Base-by-base conservation (phyloP, 164 flowering plant species). In the Annona squamosa region DNA sequence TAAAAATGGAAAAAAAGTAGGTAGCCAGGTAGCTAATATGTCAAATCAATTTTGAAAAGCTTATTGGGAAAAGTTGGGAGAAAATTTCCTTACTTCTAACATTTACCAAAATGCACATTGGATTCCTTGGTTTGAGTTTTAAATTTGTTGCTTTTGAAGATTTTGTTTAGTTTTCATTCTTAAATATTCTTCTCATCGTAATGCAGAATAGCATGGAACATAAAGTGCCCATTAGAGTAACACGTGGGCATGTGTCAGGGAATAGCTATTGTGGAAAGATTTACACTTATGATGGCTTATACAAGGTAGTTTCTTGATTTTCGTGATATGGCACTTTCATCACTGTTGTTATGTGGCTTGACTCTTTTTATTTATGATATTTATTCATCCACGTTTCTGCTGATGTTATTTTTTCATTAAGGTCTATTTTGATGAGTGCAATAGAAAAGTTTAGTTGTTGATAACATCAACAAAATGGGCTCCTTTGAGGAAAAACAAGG, bases 221-320 rank as follows among this genome's bases (percentile, higher is more conserved):
- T 46, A 42, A 62, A 67, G 81, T 90, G 5, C 97, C 97, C 63
- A 90, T 96, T n/a, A 85, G 98, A 78, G 98, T 96, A 5, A 73
- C 80, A 41, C 95, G 99, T 68, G 98, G 98, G 12, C 98, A 88
- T 82, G 75, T 68, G 57, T 90, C 79, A 73, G 3, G 65, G 62
- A 81, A 72, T 66, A 93, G 99, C 79, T 92, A 89, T 73, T 76
- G 80, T 19, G 94, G 95, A 26, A 96, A 82, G 77, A 85, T 96
- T 62, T 96, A 96, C 80, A 90, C 99, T 3, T 96, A 93, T 76
- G 98, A 92, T 85, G 99, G 99, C 48, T 80, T 93, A 78, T 96
- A 93, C 80, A 79, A 86, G 90, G 98, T 95, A 71, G n/a, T 52
- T 18, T 70, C 16, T 69, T 41, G 6, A 46, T 45, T 37, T 19